phyloP scores from a whole-genome alignment of 2,329 filamentous ascomycete species.

The Talaromyces piceae region DNA sequence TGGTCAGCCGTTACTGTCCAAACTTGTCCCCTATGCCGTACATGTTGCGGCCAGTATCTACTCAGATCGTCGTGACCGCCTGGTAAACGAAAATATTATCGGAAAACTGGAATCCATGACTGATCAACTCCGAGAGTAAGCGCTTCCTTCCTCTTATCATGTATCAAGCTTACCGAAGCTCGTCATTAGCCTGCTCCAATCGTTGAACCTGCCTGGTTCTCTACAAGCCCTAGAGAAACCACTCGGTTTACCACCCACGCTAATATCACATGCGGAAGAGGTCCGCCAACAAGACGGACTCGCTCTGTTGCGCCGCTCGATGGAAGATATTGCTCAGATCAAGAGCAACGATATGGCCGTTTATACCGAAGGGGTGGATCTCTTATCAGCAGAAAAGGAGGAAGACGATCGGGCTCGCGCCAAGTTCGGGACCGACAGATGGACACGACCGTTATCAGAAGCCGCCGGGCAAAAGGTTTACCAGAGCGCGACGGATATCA shows the following conservation, averaged over 20 bases:
- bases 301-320: slow-evolving; percentile 65
- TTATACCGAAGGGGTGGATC: slow-evolving; percentile 74
- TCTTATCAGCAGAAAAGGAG: slow-evolving; percentile 69
- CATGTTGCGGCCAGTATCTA: slow-evolving; percentile 95
- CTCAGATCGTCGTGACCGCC: slow-evolving; percentile 79
- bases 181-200: slow-evolving; percentile 53
- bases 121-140: slow-evolving; percentile 63
- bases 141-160: neutral
- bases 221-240: slow-evolving; percentile 93
- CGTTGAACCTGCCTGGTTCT: slow-evolving; percentile 81
- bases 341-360: slow-evolving; percentile 68
- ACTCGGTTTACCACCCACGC: slow-evolving; percentile 73
- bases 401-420: slow-evolving; percentile 70
- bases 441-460: slow-evolving; percentile 64
- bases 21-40: slow-evolving; percentile 89
- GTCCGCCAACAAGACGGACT: slow-evolving; percentile 85
- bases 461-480: slow-evolving; percentile 67
- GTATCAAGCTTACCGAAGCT: neutral
- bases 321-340: slow-evolving; percentile 86
- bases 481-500: slow-evolving; percentile 67
- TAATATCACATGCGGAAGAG: slow-evolving; percentile 88
- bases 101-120: slow-evolving; percentile 77
- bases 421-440: slow-evolving; percentile 81
- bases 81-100: slow-evolving; percentile 82
- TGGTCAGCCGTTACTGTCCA: slow-evolving; percentile 77